Conservation (phyloP, 2,329 filamentous ascomycete species). For the Ilyonectria sp. region DNA sequence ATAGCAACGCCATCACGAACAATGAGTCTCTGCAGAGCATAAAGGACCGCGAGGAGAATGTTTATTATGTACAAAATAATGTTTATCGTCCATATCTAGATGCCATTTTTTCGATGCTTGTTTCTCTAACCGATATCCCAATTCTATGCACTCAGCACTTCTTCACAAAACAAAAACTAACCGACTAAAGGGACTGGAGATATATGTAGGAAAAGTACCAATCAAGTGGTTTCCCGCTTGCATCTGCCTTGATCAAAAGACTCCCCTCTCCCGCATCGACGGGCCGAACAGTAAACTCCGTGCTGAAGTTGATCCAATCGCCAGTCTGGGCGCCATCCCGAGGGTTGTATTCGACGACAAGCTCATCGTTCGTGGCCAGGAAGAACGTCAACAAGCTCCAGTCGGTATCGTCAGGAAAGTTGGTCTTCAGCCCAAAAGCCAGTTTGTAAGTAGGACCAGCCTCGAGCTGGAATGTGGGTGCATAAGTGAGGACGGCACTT, state of each 20-base stretch:
- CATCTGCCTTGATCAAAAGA: background rate
- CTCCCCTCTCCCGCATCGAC: constrained; percentile 8
- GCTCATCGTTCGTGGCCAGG: constrained; percentile 8
- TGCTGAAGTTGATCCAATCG: background rate
- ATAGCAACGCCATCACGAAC: no score
- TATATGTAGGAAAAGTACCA: constrained; percentile 12
- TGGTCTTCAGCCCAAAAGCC: constrained; percentile 4
- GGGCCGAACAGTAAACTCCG: background rate
- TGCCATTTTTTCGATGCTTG: no score
- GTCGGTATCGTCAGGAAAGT: constrained; percentile 1
- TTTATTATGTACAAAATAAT: no score
- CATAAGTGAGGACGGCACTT: background rate
- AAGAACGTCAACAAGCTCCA: background rate
- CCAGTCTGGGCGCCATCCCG: background rate
- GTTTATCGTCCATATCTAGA: no score
- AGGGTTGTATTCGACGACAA: constrained; percentile 8
- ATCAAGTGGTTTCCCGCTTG: constrained; percentile 4
- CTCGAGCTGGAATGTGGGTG: constrained; percentile 7
- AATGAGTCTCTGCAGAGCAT: no score
- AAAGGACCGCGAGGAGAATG: no score
- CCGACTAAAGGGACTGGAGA: background rate
- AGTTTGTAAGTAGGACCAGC: constrained; percentile 4
- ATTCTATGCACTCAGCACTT: no score
- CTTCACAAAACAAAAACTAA: no score
- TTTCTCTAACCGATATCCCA: no score